phyloP scores from a whole-genome alignment of 2,329 filamentous ascomycete species.

The Talaromyces sp. region DNA sequence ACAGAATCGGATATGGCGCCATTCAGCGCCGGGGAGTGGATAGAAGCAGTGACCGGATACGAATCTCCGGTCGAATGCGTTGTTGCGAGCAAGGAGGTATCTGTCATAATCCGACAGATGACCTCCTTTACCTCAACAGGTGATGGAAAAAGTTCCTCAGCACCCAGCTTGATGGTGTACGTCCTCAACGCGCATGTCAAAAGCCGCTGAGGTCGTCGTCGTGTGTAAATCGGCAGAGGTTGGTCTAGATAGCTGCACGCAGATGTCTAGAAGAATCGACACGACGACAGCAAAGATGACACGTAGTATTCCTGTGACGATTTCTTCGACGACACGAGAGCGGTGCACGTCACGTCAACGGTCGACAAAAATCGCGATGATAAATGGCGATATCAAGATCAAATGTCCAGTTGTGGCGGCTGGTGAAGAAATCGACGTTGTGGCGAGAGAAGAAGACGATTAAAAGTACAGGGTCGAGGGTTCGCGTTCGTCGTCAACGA shows the following conservation, averaged over 20 bases:
- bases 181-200: conserved; percentile 20
- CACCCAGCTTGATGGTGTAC: conserved; percentile 18
- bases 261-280: not conserved
- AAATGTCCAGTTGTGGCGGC: not conserved
- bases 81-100: conserved; percentile 50
- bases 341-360: not conserved
- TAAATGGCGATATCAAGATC: not conserved
- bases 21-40: conserved; percentile 43
- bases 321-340: not conserved
- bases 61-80: conserved; percentile 48
- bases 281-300: conserved; percentile 9
- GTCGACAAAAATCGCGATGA: not conserved
- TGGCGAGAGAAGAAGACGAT: conserved; percentile 3
- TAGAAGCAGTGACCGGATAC: conserved; percentile 46
- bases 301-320: not conserved
- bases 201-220: conserved; percentile 14
- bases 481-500: conserved; percentile 11
- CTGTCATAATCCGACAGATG: conserved; percentile 54
- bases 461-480: not conserved
- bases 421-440: conserved; percentile 1
- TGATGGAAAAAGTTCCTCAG: conserved; percentile 21
- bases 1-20: conserved; percentile 42
- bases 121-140: conserved; percentile 37
- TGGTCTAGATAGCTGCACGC: not conserved
- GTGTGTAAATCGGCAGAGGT: not conserved